Evolutionary conservation across 2,329 filamentous ascomycete genomes (phyloP), one percentile per base, ranked within the genome.

Genomic region (Aspergillus luchuensis): DNA sequence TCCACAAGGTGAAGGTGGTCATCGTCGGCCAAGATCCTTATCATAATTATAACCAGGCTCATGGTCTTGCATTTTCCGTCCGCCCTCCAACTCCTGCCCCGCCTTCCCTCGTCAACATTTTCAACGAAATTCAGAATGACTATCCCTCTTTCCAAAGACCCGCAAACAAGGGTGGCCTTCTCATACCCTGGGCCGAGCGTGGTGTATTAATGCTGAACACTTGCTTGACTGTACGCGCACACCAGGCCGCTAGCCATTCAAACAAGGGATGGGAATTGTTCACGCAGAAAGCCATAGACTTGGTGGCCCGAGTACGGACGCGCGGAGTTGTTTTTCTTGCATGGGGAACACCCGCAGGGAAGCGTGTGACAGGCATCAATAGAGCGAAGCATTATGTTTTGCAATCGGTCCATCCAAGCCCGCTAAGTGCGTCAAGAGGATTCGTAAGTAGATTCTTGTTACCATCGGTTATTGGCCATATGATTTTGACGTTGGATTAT

Each of bases 21-120:
- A 92, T 99, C 72, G 78, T 98, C 57, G 95, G 95, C 66, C 95
- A 99, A 80, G 95, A 99, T 75, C 95, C 95, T 2, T 99, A 99
- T 77, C 95, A 99, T 81, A 96, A 96, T 75, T 77, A 87, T 75
- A 96, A 96, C 77, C 95, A 99, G 82, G 95, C 95, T 54, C 95
- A 98, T 76, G 95, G 95, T 47, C 88, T 99, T 61, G 94, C 91
- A 74, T 99, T 99, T 83, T 97, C 92, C 51, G 93, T 98, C 58
- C 91, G 91, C 8, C 89, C 94, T 3, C 95, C 95, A 0, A 96
- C 92, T 0, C 86, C 87, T 4, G 92, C 94, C 1, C 95, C 95
- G 0, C 93, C 94, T 0, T 97, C 92, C 1, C 87, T 99, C 15
- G 87, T 87, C 69, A 99, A 99, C 79, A 97, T 99, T 80, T 99